Base-by-base conservation (phyloP, 163 green algal genomes). In the Chloromonas sp. region DNA sequence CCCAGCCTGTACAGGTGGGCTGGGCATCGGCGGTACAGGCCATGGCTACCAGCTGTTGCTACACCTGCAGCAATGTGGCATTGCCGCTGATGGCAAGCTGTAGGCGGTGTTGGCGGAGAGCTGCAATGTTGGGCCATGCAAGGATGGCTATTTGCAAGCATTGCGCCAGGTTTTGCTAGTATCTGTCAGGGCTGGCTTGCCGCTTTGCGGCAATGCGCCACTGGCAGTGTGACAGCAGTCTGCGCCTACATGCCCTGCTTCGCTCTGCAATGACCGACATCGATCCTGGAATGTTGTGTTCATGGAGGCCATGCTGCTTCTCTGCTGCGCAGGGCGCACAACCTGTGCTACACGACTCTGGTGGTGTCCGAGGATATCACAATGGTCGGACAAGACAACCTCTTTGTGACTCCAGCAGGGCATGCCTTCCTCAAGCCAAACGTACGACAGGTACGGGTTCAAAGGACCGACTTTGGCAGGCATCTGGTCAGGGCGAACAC, bases 321-420 rank as follows among this genome's bases (percentile, higher is more conserved):
- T n/a, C 1, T 5, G 14, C 3, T 60, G 5, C 14, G 14, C 61
- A 83, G 81, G 36, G 90, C 88, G 3, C 86, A 96, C 89, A 96
- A 96, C 88, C 88, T 96, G 78, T 97, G 93, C 84, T 97, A 96
- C 91, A 92, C 88, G 15, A 97, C 94, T 3, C 91, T 92, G 83
- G 83, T 93, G 70, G 85, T 91, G 60, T 86, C 84, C 60, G 89
- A 93, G 11, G 93, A 96, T 82, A 79, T 88, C 2, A 80, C 5
- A 3, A 79, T 58, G 11, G 5, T 79, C 13, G 13, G 2, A 14
- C 71, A 81, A 0, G 89, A 93, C 0, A 60, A 94, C 0, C 66
- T 91, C 62, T 90, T 76, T 8, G 83, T 87, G 61, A 93, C 93
- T 0, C 94, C 94, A 81, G 92, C 89, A 57, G 94, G 94, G 3